Evolutionary conservation across 176 grass and related monocot species (phyloP).

Genomic region (Tillandsia fasciculata): DNA sequence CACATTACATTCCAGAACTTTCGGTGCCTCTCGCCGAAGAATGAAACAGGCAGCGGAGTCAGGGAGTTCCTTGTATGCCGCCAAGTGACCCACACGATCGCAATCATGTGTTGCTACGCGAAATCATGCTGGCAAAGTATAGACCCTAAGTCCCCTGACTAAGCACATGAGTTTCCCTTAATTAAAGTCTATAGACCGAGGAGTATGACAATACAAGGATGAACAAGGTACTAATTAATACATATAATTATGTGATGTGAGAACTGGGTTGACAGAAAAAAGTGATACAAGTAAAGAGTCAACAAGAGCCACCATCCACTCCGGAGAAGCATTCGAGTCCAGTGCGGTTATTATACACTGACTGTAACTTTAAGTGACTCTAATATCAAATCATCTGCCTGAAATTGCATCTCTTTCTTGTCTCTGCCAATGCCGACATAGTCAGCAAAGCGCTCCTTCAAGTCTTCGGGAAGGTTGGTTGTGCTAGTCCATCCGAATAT

Average conservation of each 20-base stretch:
- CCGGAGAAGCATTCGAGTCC: not conserved
- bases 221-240: not conserved
- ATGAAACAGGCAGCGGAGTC: no score
- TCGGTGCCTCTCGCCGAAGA: no score
- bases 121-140: no score
- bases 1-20: no score
- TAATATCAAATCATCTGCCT: constrained; percentile 81
- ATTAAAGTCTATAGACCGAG: no score
- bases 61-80: no score
- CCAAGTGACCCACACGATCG: no score
- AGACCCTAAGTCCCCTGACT: no score
- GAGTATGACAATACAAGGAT: not conserved
- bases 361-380: constrained; percentile 25
- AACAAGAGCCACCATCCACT: not conserved
- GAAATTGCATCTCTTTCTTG: constrained; percentile 61
- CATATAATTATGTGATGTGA: not conserved
- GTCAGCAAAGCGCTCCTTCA: constrained; percentile 80
- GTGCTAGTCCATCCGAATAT: constrained; percentile 62
- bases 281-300: not conserved
- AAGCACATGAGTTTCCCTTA: no score
- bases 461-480: constrained; percentile 78
- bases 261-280: not conserved
- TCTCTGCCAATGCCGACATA: constrained; percentile 58
- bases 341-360: not conserved
- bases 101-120: no score